Base-by-base conservation (phyloP, 2,329 filamentous ascomycete genomes). In the Ophiostoma sp. region DNA sequence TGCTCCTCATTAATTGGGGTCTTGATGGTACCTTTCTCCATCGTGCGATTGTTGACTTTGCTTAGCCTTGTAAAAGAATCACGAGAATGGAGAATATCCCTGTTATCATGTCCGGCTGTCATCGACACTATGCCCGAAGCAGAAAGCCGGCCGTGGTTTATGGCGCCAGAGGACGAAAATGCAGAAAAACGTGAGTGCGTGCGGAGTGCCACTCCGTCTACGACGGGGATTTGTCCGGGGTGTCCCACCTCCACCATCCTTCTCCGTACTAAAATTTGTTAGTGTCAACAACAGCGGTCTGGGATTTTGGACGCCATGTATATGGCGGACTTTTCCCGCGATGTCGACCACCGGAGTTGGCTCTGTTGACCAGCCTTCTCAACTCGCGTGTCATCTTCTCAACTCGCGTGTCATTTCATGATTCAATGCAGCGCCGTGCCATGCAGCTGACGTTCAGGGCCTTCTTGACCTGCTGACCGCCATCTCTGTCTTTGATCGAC, bases 281-380 rank as follows among this genome's bases (percentile, higher is more conserved):
- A n/a, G n/a, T n/a, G n/a, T n/a, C n/a, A n/a, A n/a, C n/a, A n/a
- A n/a, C n/a, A n/a, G n/a, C n/a, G n/a, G n/a, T n/a, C n/a, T n/a
- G n/a, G n/a, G n/a, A n/a, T n/a, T n/a, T n/a, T n/a, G n/a, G 50
- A n/a, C 50, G 50, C 50, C 50, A 55, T n/a, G 11, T 42, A 64
- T 39, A 64, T 64, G 33, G 25, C 59, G 59, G 59, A 64, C 59
- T 64, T 64, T 64, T 42, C 59, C 59, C 59, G 59, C 31, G 9
- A 55, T 25, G 8, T 25, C 2, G 8, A 19, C 19, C 45, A 19
- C 3, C 45, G n/a, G n/a, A n/a, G n/a, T n/a, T n/a, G n/a, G n/a
- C n/a, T 48, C 3, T 19, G 45, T 48, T 19, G 12, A 48, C 45
- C 45, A 48, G 2, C 45, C 45, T 48, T 48, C 45, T 48, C 45